phyloP scores from a whole-genome alignment of 805 yeast genomes.

The Teunomyces kruisii region DNA sequence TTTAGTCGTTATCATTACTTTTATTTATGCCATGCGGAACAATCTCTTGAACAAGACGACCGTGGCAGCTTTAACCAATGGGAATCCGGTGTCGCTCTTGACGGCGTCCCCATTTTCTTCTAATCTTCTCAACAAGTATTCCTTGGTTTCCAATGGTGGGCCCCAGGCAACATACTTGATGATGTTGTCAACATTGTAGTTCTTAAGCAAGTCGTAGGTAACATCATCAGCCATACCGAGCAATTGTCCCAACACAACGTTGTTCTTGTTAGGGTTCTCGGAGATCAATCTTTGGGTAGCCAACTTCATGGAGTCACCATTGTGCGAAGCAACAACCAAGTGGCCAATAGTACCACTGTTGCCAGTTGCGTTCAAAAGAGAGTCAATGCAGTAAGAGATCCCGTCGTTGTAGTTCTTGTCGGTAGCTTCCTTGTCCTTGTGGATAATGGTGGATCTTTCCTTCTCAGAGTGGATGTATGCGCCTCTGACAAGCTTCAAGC shows the following conservation, averaged over 20 bases:
- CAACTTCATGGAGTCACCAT: conserved; percentile 69
- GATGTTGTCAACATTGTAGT: conserved; percentile 67
- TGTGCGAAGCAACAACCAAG: conserved; percentile 89
- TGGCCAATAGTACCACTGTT: conserved; percentile 61
- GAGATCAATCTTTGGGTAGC: conserved; percentile 58
- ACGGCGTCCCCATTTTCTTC: conserved; percentile 97
- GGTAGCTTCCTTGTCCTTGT: conserved; percentile 74
- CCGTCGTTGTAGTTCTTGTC: conserved; percentile 76
- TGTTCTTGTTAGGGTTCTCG: conserved; percentile 37
- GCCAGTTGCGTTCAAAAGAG: conserved; percentile 47
- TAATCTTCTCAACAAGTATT: conserved; percentile 80
- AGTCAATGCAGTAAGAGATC: conserved; percentile 57
- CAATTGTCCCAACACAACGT: conserved; percentile 84
- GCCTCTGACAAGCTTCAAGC: conserved; percentile 90
- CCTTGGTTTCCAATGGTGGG: conserved; percentile 91
- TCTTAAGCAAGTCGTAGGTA: conserved; percentile 68
- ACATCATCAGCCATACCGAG: conserved; percentile 95
- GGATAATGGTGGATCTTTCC: conserved; percentile 64
- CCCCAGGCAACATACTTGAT: conserved; percentile 98
- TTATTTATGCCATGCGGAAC: conserved; percentile 12
- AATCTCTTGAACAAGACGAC: conserved; percentile 25
- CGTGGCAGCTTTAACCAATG: conserved; percentile 57
- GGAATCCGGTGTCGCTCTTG: conserved; percentile 78
- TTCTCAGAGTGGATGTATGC: conserved; percentile 92
- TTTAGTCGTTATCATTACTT: conserved; percentile 1